Base-by-base conservation (phyloP, 129 eudicot genomes). In the Flaveria bidentis region DNA sequence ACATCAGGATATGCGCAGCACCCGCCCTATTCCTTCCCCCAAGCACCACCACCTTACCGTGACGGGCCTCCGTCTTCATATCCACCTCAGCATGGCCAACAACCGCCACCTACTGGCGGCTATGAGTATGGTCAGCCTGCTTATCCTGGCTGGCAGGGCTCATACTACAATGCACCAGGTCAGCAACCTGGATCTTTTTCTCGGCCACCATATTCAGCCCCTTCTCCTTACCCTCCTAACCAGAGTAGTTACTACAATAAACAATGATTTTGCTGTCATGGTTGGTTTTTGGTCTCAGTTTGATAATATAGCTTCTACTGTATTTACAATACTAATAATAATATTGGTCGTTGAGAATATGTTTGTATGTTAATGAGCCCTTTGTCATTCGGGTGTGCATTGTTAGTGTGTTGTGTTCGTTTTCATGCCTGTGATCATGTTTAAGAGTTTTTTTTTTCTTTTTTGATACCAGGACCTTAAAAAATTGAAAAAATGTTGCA, bases 81-180 rank as follows among this genome's bases (percentile, higher is more conserved):
- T 57, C 94, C 85, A 9, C 90, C 92, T 71, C 83, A 84, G 70
- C 96, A 83, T 52, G 88, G 83, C 45, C 95, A 85, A 28, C 93
- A 80, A 53, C 91, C 88, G 60, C 87, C 87, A 51, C 90, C 87
- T 2, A 65, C 88, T 20, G 81, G 71, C 8, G 55, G 74, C 74
- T 87, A 89, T 26, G 92, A 95, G 67, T 95, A 91, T 6, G 99
- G 99, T 13, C 99, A 91, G 62, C 97, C 97, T 65, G 97, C 96
- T 60, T 91, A 95, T 80, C 96, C 96, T 1, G 96, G 97, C 8
- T 95, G 99, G 99, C 92, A 80, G 62, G 99, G 95, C 14, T 86
- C 89, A 33, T 91, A 95, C 86, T 91, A 95, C 65, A 91, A 88
- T 71, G 85, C 91, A n/a, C 87, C 56, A 22, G 76, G 33, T 6